Base-by-base conservation (phyloP, 139 green algal species). In the Picochlorum sp. region DNA sequence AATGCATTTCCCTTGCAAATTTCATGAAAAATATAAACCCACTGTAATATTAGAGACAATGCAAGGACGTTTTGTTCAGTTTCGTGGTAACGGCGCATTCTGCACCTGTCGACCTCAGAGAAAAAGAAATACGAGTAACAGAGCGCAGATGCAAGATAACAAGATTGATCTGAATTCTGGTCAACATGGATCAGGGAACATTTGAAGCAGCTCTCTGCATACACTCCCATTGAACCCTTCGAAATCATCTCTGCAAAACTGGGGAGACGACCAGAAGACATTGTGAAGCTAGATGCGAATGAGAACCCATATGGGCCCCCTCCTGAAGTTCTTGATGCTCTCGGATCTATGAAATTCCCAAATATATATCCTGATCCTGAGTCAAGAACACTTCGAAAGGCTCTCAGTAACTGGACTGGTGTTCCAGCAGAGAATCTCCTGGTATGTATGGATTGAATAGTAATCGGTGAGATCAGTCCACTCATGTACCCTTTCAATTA, bases 201-300 rank as follows among this genome's bases (percentile, higher is more conserved):
- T 79, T 69, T 99, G 52, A 69, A 86, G 0, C 79, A 94, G 47
- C 73, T 99, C 32, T 83, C 85, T 16, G 63, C 92, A 1, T 99
- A 99, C 79, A 99, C 88, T 4, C 92, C 94, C 7, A 99, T 99
- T 21, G 85, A 96, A 72, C 94, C 94, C 0, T 98, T 99, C 64
- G 94, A 99, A 64, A 69, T 96, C 8, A 70, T 96, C 4, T 90
- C 85, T 13, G 56, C 76, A 26, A 73, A 80, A 30, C 83, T 98
- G 34, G 89, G 92, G 10, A 72, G 80, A 16, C 69, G 52, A 28
- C 83, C 90, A 2, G 63, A 91, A 57, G 84, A 99, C 34, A 99
- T 99, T 62, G 81, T 98, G 13, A 99, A 99, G 82, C 86, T 99
- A 26, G 94, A 99, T 51, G 94, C 94, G 2, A 99, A 99, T 67